Percentiles rank a stretch among this genome's conserved stretches.
phyloP scores from a whole-genome alignment of 768 basidiomycete species.

The Serendipita sp. region DNA sequence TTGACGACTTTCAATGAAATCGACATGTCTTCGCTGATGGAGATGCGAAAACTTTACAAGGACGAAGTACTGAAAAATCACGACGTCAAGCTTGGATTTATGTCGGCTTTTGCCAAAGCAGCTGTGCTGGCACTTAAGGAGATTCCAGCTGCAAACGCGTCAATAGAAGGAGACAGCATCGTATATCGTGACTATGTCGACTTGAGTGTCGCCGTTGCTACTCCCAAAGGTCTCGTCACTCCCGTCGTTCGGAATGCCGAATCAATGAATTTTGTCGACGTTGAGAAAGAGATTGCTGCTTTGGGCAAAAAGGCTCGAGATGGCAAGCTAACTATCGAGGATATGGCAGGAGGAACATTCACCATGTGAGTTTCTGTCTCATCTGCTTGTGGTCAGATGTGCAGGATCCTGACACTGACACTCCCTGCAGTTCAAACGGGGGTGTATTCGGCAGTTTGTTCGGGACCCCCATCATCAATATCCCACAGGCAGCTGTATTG shows the following conservation, averaged over 20 bases:
- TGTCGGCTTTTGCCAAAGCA: conserved; percentile 92
- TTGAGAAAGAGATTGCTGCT: conserved; percentile 83
- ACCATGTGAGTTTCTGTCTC: conserved; percentile 55
- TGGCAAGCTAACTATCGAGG: conserved; percentile 87
- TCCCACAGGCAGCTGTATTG: conserved; percentile 87
- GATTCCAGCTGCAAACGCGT: conserved; percentile 87
- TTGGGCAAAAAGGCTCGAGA: conserved; percentile 92
- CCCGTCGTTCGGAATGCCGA: conserved; percentile 91
- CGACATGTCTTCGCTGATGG: conserved; percentile 93
- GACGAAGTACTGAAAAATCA: conserved; percentile 78
- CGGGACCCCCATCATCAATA: conserved; percentile 98
- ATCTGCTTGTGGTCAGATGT: neutral
- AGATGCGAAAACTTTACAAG: conserved; percentile 89
- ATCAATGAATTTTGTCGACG: conserved; percentile 67
- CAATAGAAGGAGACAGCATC: conserved; percentile 87
- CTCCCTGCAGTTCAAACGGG: conserved; percentile 70
- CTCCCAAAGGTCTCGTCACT: conserved; percentile 93
- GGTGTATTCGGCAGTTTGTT: conserved; percentile 96
- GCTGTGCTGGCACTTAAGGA: conserved; percentile 71
- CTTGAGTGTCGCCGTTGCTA: conserved; percentile 89
- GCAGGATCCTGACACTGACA: conserved; percentile 5
- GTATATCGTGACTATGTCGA: conserved; percentile 89
- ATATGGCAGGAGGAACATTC: conserved; percentile 98
- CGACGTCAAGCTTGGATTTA: conserved; percentile 95
- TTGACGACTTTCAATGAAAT: conserved; percentile 99